These are phyloP conservation scores for Pholiota conissans DNA, from an alignment of 768 basidiomycete species.

Conservation along the genomic window DNA sequence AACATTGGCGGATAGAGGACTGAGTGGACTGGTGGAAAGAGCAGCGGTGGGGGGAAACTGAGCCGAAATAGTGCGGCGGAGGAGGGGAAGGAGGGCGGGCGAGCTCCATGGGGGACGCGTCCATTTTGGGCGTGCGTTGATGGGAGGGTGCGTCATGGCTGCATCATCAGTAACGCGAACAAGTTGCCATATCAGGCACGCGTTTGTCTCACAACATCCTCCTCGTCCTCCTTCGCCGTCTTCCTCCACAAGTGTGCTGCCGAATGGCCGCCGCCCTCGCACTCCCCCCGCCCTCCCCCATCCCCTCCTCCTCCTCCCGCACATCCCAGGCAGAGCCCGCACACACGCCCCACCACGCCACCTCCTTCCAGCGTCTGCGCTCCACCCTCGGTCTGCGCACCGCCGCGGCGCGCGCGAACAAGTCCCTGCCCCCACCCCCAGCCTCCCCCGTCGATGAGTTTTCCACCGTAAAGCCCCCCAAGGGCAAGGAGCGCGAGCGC, in stretches of 20 bases:
- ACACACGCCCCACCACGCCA: constrained; percentile 24
- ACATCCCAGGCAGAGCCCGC: constrained; percentile 37
- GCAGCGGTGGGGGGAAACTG: neutral
- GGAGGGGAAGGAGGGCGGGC: neutral
- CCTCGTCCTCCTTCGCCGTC: too few species aligned
- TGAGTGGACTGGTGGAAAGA: too few species aligned
- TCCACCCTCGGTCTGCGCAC: constrained; percentile 69
- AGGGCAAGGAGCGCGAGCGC: constrained; percentile 10
- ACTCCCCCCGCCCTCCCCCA: constrained; percentile 29
- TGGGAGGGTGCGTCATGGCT: neutral
- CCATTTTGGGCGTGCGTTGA: neutral
- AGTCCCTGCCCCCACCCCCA: constrained; percentile 28
- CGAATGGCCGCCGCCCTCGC: constrained; percentile 1
- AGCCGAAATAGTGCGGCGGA: neutral
- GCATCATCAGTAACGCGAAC: neutral
- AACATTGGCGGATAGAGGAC: too few species aligned
- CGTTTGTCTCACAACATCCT: neutral
- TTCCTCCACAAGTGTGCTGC: neutral
- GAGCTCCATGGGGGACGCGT: neutral
- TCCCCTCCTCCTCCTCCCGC: too few species aligned
- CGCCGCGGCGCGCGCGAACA: constrained; percentile 61
- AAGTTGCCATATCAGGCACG: neutral
- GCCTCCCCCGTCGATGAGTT: constrained; percentile 38
- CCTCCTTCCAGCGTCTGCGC: constrained; percentile 63
- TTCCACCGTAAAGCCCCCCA: constrained; percentile 33